Conservation (phyloP, 257 asterid species). For the Salvia miltiorrhiza region DNA sequence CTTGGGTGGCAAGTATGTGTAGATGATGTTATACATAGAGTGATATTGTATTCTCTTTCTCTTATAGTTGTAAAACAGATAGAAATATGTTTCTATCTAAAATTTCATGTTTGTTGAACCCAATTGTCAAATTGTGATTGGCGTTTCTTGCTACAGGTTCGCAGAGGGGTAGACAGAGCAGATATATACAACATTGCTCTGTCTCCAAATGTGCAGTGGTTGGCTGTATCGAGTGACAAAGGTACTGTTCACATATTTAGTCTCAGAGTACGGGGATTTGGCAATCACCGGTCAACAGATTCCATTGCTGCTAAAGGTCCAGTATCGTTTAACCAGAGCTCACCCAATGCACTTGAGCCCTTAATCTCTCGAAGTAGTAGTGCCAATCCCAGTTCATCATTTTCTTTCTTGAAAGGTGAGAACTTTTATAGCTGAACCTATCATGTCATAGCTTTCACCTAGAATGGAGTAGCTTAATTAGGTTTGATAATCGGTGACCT, state of each 20-base stretch:
- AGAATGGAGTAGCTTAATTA: background rate
- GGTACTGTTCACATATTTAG: slow-evolving; percentile 90
- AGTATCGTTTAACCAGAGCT: slow-evolving; percentile 43
- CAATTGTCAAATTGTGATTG: background rate
- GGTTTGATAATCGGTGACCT: slow-evolving; percentile 11
- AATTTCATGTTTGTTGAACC: background rate
- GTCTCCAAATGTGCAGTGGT: slow-evolving; percentile 89
- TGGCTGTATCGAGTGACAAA: slow-evolving; percentile 92
- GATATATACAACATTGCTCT: slow-evolving; percentile 76
- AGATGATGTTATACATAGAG: background rate
- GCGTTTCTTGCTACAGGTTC: slow-evolving; percentile 57
- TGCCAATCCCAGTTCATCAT: slow-evolving; percentile 79
- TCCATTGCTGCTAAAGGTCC: slow-evolving; percentile 40
- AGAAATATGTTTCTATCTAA: too few species aligned
- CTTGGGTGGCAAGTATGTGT: background rate
- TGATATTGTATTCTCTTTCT: too few species aligned
- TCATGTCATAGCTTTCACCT: background rate
- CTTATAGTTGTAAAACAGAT: too few species aligned
- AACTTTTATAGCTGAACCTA: slow-evolving; percentile 4
- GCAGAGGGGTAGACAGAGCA: slow-evolving; percentile 90
- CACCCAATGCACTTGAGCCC: slow-evolving; percentile 69
- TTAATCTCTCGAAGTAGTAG: slow-evolving; percentile 66
- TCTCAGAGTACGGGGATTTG: slow-evolving; percentile 77
- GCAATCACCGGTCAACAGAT: slow-evolving; percentile 58
- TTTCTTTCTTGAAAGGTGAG: slow-evolving; percentile 91